Evolutionary conservation across 1,284 basidiomycete species (phyloP), one percentile per base, ranked within the genome.

Genomic region (Rhodotorula sp.): DNA sequence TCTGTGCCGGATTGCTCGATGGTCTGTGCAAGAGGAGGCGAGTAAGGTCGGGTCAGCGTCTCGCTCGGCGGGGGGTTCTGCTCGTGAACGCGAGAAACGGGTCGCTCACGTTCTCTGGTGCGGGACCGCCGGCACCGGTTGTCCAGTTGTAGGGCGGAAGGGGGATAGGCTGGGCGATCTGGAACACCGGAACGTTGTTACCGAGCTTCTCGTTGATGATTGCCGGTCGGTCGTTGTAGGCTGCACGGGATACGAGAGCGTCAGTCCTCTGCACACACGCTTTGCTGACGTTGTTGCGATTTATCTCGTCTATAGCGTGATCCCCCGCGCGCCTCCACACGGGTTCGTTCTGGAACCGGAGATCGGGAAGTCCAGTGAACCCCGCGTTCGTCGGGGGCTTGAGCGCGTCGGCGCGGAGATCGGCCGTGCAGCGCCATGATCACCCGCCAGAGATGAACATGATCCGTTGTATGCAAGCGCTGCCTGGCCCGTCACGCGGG

Each of bases 161-260:
- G 19, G 79, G 79, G 31, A 80, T 80, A 19, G 68, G 60, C 71
- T 80, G 79, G 2, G 78, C 76, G 21, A 79, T 71, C 66, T 80
- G 79, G 67, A 78, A 79, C 58, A 79, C 78, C 52, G 76, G 73
- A 15, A 75, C 68, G 54, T 79, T 79, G 47, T 68, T 63, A 6
- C 77, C 77, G 23, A 80, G 62, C 34, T 77, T 69, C 43, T 28
- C 8, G 69, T 80, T 80, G 76, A 78, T 76, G 31, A 60, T 47
- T 1, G 60, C 5, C 38, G 79, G 79, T 16, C 72, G 69, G 66
- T 79, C 79, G 56, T 62, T 54, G 66, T 73, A 78, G 34, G 73
- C 77, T 75, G 70, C 34, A 7, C 15, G 21, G 21, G 12, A 34
- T 28, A 15, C 21, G 66, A 26, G 12, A 26, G 4, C 14, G 47